Conservation (phyloP, 2,329 filamentous ascomycete genomes). For the Verticillium alfalfae region DNA sequence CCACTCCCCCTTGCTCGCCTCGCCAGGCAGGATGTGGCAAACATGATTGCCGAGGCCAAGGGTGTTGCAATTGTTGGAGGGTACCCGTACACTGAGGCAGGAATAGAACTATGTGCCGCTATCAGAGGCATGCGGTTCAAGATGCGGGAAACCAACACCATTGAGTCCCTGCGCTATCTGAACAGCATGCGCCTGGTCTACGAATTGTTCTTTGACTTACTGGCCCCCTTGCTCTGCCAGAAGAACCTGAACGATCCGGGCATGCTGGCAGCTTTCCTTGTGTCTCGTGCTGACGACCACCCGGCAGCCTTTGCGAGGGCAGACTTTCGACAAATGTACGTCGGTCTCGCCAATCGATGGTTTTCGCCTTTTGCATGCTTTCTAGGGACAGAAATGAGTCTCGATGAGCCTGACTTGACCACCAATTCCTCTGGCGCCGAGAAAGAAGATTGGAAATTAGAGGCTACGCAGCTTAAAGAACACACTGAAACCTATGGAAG, state of each 20-base stretch:
- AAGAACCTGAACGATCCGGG: background rate
- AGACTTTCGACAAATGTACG: background rate
- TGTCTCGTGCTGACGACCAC: background rate
- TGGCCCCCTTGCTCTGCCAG: background rate
- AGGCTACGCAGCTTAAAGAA: too few species aligned
- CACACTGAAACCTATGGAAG: too few species aligned
- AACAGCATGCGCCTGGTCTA: background rate
- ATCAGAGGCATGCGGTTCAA: too few species aligned
- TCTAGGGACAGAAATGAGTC: background rate
- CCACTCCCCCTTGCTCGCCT: background rate
- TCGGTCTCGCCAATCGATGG: background rate
- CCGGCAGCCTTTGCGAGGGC: background rate
- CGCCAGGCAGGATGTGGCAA: background rate
- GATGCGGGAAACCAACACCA: background rate
- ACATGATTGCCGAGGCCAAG: background rate
- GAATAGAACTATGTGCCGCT: too few species aligned
- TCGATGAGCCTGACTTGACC: background rate
- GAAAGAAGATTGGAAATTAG: background rate
- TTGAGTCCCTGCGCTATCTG: background rate
- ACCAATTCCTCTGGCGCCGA: background rate
- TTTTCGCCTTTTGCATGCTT: background rate
- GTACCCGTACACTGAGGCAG: background rate
- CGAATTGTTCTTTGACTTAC: background rate
- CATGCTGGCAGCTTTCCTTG: background rate
- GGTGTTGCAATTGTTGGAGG: too few species aligned